Percentiles rank a stretch among this genome's conserved stretches.
These are phyloP conservation scores for Xylaria longipes DNA, from an alignment of 495 filamentous ascomycete species.

Conservation along the genomic window DNA sequence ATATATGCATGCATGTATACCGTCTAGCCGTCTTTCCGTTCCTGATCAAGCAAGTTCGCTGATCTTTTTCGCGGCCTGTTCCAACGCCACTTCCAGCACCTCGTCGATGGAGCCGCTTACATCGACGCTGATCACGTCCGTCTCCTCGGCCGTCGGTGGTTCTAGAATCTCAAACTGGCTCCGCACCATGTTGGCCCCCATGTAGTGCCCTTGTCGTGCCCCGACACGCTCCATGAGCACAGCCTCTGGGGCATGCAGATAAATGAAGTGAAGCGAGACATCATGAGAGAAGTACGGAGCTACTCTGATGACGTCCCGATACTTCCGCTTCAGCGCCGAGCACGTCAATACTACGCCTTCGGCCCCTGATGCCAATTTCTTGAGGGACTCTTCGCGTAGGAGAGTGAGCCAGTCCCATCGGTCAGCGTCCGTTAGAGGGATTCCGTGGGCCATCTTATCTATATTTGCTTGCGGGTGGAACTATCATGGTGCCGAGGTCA, in stretches of 20 bases:
- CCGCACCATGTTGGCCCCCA: constrained; percentile 97
- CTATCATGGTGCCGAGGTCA: constrained; percentile 52
- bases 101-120: constrained; percentile 68
- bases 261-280: constrained; percentile 90
- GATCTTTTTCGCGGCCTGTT: constrained; percentile 55
- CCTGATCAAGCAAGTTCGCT: constrained; percentile 30
- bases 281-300: constrained; percentile 78
- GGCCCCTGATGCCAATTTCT: constrained; percentile 61
- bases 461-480: constrained; percentile 86
- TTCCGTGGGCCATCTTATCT: constrained; percentile 89
- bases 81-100: constrained; percentile 70
- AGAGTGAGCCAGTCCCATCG: constrained; percentile 98
- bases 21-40: neutral
- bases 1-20: constrained; percentile 20
- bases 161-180: constrained; percentile 89
- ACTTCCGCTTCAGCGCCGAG: constrained; percentile 94
- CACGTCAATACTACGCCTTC: constrained; percentile 93
- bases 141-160: constrained; percentile 76
- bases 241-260: constrained; percentile 78
- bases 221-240: constrained; percentile 76
- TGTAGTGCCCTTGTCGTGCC: constrained; percentile 83
- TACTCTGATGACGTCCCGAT: constrained; percentile 94
- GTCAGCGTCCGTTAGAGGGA: constrained; percentile 90
- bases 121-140: constrained; percentile 84
- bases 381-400: constrained; percentile 80